Evolutionary conservation across 345 rosid genomes (phyloP), one percentile per base, ranked within the genome.

Genomic region (Mangifera indica): DNA sequence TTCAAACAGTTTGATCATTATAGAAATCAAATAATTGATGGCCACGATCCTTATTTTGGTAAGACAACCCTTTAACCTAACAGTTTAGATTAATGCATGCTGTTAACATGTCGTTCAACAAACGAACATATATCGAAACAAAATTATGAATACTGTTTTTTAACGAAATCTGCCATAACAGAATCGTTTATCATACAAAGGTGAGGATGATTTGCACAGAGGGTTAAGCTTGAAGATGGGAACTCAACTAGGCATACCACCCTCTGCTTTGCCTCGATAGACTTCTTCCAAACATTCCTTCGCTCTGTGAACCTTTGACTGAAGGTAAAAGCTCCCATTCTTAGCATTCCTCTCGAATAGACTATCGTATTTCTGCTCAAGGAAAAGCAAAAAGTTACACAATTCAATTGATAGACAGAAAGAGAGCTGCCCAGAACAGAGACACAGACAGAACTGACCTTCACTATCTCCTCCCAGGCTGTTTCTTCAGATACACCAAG

Each of bases 291-390:
- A 73, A 80, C 97, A 89, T 80, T 95, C 97, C 72, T 95, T 95
- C 20, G 99, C 99, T 70, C 90, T 80, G 78, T 73, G 97, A 80
- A 89, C 97, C 88, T 95, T 95, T 10, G 99, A 92, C 72, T 95
- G 99, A 69, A 95, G 80, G 82, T 95, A 95, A 76, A 95, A 92
- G 83, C 96, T 92, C 20, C 98, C 97, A 0, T 80, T 89, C 82
- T 89, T 88, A 0, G 91, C 89, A 40, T 95, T 95, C 29, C 74
- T 87, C 83, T 90, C 96, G 40, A 95, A 95, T 61, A 95, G 74
- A 4, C 46, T 66, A 32, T 92, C 98, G 29, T 95, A 89, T 76
- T 86, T 89, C 99, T 95, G 87, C 76, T 77, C 10, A 62, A 20
- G 60, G 20, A 53, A 17, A 72, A 53, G 20, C 44, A 49, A 52